phyloP scores from a whole-genome alignment of 1,284 basidiomycete species.

The Ceratobasidium sp. region DNA sequence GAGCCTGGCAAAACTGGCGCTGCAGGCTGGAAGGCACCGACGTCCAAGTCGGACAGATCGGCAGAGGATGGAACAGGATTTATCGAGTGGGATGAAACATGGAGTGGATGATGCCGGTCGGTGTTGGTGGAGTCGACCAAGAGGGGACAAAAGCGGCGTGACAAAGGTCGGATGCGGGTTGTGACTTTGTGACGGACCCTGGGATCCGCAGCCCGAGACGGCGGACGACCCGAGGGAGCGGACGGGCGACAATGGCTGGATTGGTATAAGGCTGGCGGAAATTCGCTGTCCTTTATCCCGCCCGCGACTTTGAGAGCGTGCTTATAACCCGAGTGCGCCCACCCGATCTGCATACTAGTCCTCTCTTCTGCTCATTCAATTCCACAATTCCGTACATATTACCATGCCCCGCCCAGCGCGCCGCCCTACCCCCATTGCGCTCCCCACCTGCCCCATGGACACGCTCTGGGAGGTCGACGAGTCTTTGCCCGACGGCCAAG shows the following conservation, averaged over 20 bases:
- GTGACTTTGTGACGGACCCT: background rate
- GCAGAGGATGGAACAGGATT: background rate
- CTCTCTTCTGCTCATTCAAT: background rate
- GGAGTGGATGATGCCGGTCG: background rate
- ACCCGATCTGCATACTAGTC: background rate
- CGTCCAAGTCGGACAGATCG: constrained; percentile 3
- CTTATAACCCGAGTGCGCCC: background rate
- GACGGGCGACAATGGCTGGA: constrained; percentile 7
- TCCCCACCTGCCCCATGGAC: constrained; percentile 36
- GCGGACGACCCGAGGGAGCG: background rate
- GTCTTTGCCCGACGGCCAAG: background rate
- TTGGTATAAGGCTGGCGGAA: constrained; percentile 27
- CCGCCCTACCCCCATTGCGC: constrained; percentile 23
- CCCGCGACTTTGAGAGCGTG: constrained; percentile 2
- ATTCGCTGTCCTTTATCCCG: constrained; percentile 28
- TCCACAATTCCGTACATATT: background rate
- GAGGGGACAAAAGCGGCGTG: constrained; percentile 10
- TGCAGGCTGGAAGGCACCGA: too few relatives aligned
- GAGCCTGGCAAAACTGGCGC: too few relatives aligned
- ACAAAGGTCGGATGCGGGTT: constrained; percentile 16
- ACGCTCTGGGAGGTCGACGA: constrained; percentile 43
- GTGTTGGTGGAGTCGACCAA: background rate
- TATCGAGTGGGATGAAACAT: constrained; percentile 12
- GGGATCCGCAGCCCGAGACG: background rate
- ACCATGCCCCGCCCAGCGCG: constrained; percentile 28